Evolutionary conservation across 495 filamentous ascomycete genomes (phyloP), one percentile per base, ranked within the genome.

Genomic region (Penicillium pulvis): DNA sequence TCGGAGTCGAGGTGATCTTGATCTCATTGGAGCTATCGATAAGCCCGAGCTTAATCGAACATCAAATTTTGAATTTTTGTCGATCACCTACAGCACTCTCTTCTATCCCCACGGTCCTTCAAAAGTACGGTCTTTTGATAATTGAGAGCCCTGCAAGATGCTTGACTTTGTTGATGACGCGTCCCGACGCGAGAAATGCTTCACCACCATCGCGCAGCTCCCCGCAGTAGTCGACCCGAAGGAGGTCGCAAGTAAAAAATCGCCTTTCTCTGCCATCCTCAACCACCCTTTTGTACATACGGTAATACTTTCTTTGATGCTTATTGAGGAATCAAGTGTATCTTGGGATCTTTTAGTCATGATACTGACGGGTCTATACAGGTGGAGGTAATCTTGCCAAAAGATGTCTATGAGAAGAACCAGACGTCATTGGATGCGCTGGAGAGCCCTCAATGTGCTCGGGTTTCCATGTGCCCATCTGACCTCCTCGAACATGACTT

Each of bases 401-500:
- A 87, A 63, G 85, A 90, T 56, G 53, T 86, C 0, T 83, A 86
- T 61, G 74, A 82, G 11, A 63, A 81, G 43, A 79, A 92, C 51
- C 77, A 82, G 59, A 65, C 76, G 36, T 79, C 83, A 53, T 66
- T 96, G 14, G 65, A 73, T 4, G 57, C 62, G 43, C 50, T 80
- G 6, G 66, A 66, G 20, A 76, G 70, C 14, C 67, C 79, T 35
- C 70, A 68, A 50, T 97, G 88, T 77, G 79, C 85, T 44, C 80
- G 83, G 46, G 86, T 98, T 7, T 83, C 87, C 55, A 88, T 97
- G 84, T 82, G 86, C 12, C 79, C 96, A 24, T 79, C 79, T 14
- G 83, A 86, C 45, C 66, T 97, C 1, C 62, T 98, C 6, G 82
- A 89, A 42, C 81, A 85, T 6, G 86, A 88, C 0, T 98, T 98